Evolutionary conservation across 1,284 basidiomycete genomes (phyloP).

Genomic region (Abortiporus biennis): DNA sequence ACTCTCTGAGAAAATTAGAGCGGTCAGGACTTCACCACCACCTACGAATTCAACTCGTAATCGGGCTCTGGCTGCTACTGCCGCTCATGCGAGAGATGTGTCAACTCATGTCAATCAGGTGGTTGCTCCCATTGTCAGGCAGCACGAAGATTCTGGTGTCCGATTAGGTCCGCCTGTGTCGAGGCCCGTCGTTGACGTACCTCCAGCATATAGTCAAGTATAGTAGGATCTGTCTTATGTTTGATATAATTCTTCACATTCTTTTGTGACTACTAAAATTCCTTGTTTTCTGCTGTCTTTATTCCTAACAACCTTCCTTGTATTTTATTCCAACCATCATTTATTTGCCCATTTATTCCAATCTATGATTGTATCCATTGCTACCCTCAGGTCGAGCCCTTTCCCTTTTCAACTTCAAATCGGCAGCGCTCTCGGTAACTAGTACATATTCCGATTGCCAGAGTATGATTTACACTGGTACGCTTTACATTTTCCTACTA

Average conservation of each 20-base stretch:
- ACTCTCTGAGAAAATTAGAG: too few species aligned
- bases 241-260: too few species aligned
- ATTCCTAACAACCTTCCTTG: neutral
- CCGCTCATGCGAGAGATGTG: neutral
- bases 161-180: constrained; percentile 3
- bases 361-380: neutral
- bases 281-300: too few species aligned
- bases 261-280: too few species aligned
- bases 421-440: too few species aligned
- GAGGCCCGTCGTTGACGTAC: constrained; percentile 10
- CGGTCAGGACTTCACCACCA: neutral
- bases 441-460: too few species aligned
- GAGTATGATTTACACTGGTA: too few species aligned
- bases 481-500: too few species aligned
- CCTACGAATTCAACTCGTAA: neutral
- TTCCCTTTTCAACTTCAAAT: too few species aligned
- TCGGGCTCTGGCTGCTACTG: neutral
- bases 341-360: neutral
- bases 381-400: neutral
- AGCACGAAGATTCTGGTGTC: constrained; percentile 9
- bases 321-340: neutral
- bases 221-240: too few species aligned
- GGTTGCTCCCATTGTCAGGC: neutral
- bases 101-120: neutral
- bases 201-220: constrained; percentile 8